A percentile compares a stretch with the other conserved stretches of the same genome.
These are phyloP conservation scores for Austropuccinia psidii DNA, from an alignment of 1,284 basidiomycete species.

Conservation along the genomic window DNA sequence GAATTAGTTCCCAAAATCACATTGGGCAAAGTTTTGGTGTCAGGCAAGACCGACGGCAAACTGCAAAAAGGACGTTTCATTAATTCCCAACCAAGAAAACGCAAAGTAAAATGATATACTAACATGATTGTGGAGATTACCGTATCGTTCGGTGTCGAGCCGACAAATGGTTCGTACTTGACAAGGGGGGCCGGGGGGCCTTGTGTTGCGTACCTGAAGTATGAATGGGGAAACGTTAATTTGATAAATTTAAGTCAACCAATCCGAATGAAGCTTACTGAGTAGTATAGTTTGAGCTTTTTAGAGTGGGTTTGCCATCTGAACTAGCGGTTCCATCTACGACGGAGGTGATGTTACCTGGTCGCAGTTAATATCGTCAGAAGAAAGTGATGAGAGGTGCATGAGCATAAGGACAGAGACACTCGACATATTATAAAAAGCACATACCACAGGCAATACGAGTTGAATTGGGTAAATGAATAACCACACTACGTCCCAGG, in stretches of 20 bases:
- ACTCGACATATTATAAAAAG: not conserved
- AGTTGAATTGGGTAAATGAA: conserved; percentile 41
- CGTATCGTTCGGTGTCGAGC: not conserved
- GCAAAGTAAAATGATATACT: not conserved
- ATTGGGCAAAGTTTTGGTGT: not conserved
- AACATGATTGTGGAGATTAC: conserved; percentile 28
- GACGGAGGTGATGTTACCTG: conserved; percentile 42
- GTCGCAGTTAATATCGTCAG: not conserved
- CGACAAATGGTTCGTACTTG: conserved; percentile 29
- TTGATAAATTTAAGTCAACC: not conserved
- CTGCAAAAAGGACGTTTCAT: not conserved
- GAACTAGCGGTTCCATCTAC: conserved; percentile 41
- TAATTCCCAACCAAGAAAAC: not conserved
- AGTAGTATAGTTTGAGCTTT: conserved; percentile 19
- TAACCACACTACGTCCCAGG: conserved; percentile 43
- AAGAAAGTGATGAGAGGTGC: not conserved
- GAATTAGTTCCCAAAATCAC: conserved; percentile 8
- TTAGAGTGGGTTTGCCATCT: conserved; percentile 9
- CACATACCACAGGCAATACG: conserved; percentile 41
- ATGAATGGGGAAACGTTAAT: not conserved
- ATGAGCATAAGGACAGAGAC: not conserved
- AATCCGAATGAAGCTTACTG: not conserved
- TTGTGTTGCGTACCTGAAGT: conserved; percentile 3
- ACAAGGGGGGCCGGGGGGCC: not conserved
- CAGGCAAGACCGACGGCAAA: conserved; percentile 16